Percentiles rank a stretch among this genome's conserved stretches.
phyloP scores from a whole-genome alignment of 331 rosid species.

The Rosa hybrid region DNA sequence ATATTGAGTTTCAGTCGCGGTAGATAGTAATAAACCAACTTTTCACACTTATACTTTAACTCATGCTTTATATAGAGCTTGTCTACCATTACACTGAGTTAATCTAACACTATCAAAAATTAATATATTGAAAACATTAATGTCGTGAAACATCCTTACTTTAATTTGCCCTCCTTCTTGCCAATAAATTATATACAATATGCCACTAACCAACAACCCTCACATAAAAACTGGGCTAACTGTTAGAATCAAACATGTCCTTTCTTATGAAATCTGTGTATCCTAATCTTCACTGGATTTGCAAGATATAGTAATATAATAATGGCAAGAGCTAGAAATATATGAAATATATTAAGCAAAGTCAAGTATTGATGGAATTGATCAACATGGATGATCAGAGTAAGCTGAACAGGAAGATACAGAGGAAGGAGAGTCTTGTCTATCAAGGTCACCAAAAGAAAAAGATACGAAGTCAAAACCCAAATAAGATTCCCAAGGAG shows the following conservation, averaged over 20 bases:
- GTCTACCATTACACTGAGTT: neutral
- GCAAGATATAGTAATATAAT: neutral
- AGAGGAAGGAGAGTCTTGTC: slow-evolving; percentile 1
- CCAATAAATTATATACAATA: neutral
- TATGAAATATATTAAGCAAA: neutral
- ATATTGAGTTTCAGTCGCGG: too few species aligned
- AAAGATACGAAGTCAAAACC: slow-evolving; percentile 1
- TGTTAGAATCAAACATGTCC: neutral
- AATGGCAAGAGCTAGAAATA: neutral
- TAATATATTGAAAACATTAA: neutral
- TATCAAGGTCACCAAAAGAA: neutral
- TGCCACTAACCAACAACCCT: neutral
- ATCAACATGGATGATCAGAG: neutral
- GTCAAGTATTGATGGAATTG: neutral
- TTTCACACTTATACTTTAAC: too few species aligned
- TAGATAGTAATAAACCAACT: too few species aligned
- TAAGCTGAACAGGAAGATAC: neutral
- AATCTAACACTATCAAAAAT: neutral
- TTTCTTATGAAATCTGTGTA: neutral
- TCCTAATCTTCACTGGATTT: neutral
- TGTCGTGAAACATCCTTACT: neutral
- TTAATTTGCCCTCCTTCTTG: neutral
- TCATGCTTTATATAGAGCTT: too few species aligned
- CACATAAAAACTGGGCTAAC: neutral
- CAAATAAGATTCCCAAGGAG: neutral